phyloP scores from a whole-genome alignment of 192 early-diverging fungal species.

The Mortierella claussenii region DNA sequence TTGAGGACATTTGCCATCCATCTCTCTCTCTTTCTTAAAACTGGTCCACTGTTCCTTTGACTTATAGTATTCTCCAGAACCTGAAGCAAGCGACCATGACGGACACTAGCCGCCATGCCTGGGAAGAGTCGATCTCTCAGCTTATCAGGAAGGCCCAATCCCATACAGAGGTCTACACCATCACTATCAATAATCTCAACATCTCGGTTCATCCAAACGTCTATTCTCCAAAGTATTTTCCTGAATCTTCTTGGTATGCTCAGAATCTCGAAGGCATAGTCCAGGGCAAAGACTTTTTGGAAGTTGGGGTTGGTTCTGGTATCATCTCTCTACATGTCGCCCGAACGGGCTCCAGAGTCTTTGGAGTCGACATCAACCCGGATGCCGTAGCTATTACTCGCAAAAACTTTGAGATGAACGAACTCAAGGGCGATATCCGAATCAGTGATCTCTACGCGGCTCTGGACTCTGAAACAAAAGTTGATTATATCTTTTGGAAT shows the following conservation, averaged over 20 bases:
- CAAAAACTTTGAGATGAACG: constrained; percentile 9
- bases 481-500: constrained; percentile 23
- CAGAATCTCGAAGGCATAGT: not conserved
- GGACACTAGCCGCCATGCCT: not conserved
- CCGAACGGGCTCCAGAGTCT: not conserved
- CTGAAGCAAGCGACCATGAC: no score
- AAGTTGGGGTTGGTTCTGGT: constrained; percentile 11
- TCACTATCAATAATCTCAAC: not conserved
- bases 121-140: not conserved
- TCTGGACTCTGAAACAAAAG: not conserved
- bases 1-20: no score
- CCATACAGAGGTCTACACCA: not conserved
- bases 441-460: constrained; percentile 9
- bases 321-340: constrained; percentile 8
- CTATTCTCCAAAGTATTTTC: constrained; percentile 20
- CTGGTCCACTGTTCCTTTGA: no score
- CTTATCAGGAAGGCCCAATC: not conserved
- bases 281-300: constrained; percentile 3
- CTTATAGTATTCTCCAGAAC: no score
- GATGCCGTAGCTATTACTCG: constrained; percentile 3
- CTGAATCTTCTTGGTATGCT: constrained; percentile 18
- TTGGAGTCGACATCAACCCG: constrained; percentile 13
- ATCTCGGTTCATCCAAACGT: constrained; percentile 9
- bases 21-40: no score
- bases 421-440: constrained; percentile 2